Evolutionary conservation across 1,139 yeast genomes (phyloP), one percentile per base, ranked within the genome.

Genomic region (Candida sp.): DNA sequence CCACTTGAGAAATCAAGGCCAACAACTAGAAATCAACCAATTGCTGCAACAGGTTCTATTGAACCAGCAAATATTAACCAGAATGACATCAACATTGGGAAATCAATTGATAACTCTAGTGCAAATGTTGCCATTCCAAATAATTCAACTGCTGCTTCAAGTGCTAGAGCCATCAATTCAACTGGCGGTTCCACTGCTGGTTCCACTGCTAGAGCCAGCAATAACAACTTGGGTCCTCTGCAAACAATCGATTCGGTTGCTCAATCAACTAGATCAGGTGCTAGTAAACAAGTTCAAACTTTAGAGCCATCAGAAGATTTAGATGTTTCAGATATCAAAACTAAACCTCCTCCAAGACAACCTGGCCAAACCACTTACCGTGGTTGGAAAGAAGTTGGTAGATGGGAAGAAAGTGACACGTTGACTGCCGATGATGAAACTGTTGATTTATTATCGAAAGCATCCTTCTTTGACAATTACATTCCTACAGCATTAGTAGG

Each of bases 301-400:
- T 50, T 56, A 38, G 47, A 46, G 8, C 68, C 65, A 7, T 64
- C 70, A 50, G 68, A 61, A 47, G 67, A 70, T 46, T 63, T 60
- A 41, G 78, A 73, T 46, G 50, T 63, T 41, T 45, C 63, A 3
- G 61, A 63, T 25, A 66, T 65, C 42, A 63, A 57, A 29, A 56
- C 64, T 5, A 70, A 71, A 46, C 78, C 78, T 1, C 70, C 72
- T 1, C 76, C 79, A 33, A 73, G 93, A 59, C 63, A 69, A 39
- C 64, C 83, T 1, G 79, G 73, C 6, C 81, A 78, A 25, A 87
- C 93, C 1, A 75, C 90, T 0, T 83, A 76, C 57, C 75, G 89
- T 45, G 98, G 98, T 21, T 91, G 98, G 98, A 87, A 84, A 60
- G 97, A 91, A 64, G 91, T 87, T 40, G 93, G 95, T 12, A 87